Percentiles rank a stretch among this genome's conserved stretches.
phyloP scores from a whole-genome alignment of 495 filamentous ascomycete species.

The Terfezia boudieri region DNA sequence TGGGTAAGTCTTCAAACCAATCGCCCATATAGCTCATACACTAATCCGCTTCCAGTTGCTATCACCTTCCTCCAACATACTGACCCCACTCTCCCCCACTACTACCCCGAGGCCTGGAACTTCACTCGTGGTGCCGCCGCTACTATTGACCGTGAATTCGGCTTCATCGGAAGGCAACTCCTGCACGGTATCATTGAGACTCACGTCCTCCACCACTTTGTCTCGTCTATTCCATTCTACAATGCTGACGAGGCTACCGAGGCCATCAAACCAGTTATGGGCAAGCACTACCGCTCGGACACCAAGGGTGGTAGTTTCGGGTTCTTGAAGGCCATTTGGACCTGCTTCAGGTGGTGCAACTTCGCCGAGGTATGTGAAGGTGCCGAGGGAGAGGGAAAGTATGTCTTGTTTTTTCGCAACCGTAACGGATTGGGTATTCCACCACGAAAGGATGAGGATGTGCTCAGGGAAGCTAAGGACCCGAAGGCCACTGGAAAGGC shows the following conservation, averaged over 20 bases:
- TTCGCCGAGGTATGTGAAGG: slow-evolving; percentile 51
- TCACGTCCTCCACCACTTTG: slow-evolving; percentile 76
- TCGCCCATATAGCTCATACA: neutral
- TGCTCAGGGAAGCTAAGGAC: neutral
- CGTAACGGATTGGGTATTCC: slow-evolving; percentile 48
- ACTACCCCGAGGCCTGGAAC: slow-evolving; percentile 52
- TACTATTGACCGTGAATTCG: slow-evolving; percentile 75
- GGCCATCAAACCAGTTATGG: slow-evolving; percentile 66
- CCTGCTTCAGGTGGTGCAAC: slow-evolving; percentile 44
- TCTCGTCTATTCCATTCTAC: slow-evolving; percentile 73
- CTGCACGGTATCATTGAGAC: slow-evolving; percentile 86
- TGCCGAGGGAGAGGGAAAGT: slow-evolving; percentile 38
- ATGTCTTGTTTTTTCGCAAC: slow-evolving; percentile 53
- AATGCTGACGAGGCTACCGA: slow-evolving; percentile 71
- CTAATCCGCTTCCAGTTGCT: slow-evolving; percentile 28
- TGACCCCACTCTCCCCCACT: slow-evolving; percentile 68
- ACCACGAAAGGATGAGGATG: slow-evolving; percentile 20
- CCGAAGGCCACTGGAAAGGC: neutral
- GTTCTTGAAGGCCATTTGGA: slow-evolving; percentile 41
- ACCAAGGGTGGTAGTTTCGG: slow-evolving; percentile 38
- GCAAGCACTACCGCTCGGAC: slow-evolving; percentile 53
- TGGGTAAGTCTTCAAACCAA: slow-evolving; percentile 32
- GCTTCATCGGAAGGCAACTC: slow-evolving; percentile 66
- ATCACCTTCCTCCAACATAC: slow-evolving; percentile 88
- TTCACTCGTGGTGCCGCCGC: slow-evolving; percentile 67